Conservation (phyloP, 371 early-diverging fungal genomes). For the Enterocytospora artemiae region DNA sequence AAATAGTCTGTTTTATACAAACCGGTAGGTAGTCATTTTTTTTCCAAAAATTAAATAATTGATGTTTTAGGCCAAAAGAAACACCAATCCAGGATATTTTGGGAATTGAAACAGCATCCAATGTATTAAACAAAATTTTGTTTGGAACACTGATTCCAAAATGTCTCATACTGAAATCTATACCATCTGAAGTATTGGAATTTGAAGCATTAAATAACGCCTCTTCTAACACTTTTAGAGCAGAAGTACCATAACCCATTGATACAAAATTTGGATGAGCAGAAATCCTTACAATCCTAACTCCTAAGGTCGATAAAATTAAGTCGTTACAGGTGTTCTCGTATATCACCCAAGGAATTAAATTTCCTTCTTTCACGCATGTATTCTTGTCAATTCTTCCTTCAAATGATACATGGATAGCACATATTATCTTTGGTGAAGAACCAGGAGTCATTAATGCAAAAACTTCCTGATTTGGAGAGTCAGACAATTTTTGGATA, state of each 20-base stretch:
- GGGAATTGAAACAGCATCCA: slow-evolving; percentile 65
- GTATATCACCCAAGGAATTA: slow-evolving; percentile 92
- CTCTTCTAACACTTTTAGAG: slow-evolving; percentile 69
- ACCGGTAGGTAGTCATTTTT: slow-evolving; percentile 75
- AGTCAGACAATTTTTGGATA: slow-evolving; percentile 86
- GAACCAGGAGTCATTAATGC: slow-evolving; percentile 77
- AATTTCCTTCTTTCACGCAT: slow-evolving; percentile 75
- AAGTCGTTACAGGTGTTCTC: slow-evolving; percentile 85
- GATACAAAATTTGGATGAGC: slow-evolving; percentile 86
- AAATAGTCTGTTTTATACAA: slow-evolving; percentile 84
- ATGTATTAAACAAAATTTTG: slow-evolving; percentile 66
- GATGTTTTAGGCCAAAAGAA: slow-evolving; percentile 77
- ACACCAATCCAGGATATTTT: slow-evolving; percentile 84
- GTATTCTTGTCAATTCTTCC: slow-evolving; percentile 68
- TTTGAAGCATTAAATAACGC: slow-evolving; percentile 71
- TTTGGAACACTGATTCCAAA: slow-evolving; percentile 3
- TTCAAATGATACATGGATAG: slow-evolving; percentile 74
- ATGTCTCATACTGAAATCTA: no score
- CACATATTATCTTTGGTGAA: slow-evolving; percentile 80
- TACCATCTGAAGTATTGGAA: slow-evolving; percentile 11
- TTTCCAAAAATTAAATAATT: slow-evolving; percentile 88
- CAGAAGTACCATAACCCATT: slow-evolving; percentile 89
- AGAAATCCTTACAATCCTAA: slow-evolving; percentile 96
- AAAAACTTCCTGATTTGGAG: slow-evolving; percentile 90
- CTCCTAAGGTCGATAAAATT: slow-evolving; percentile 79